Conservation (phyloP, 2,329 filamentous ascomycete genomes). For the Penicillium sp. region DNA sequence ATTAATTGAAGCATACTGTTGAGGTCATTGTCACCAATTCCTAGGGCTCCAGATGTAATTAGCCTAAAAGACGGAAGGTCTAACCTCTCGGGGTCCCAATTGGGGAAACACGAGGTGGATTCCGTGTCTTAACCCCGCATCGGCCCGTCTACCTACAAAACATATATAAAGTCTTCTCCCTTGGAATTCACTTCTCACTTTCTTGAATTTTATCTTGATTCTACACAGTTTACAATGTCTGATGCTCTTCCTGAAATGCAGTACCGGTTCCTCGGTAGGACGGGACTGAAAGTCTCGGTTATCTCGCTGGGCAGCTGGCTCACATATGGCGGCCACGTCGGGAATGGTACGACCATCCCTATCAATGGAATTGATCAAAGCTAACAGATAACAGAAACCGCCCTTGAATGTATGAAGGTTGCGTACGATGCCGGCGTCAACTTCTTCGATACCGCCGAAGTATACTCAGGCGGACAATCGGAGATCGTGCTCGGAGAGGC, state of each 20-base stretch:
- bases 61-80: not conserved
- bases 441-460: slow-evolving; percentile 56
- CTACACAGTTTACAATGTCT: slow-evolving; percentile 11
- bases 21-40: not conserved
- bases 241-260: slow-evolving; percentile 33
- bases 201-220: not conserved
- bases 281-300: slow-evolving; percentile 70
- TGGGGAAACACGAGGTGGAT: slow-evolving; percentile 1
- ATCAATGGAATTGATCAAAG: not conserved
- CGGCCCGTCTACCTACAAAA: slow-evolving; percentile 3
- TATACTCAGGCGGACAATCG: slow-evolving; percentile 51
- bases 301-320: slow-evolving; percentile 63
- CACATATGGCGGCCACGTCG: slow-evolving; percentile 71
- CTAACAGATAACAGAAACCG: slow-evolving; percentile 20
- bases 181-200: not conserved
- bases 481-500: slow-evolving; percentile 56
- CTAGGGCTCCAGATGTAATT: not conserved
- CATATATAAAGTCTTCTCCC: not conserved
- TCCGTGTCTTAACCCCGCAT: slow-evolving; percentile 9
- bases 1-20: not conserved
- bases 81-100: slow-evolving; percentile 12
- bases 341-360: slow-evolving; percentile 50
- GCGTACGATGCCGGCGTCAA: slow-evolving; percentile 59
- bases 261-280: slow-evolving; percentile 68
- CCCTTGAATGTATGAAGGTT: slow-evolving; percentile 47